Evolutionary conservation across 2,329 filamentous ascomycete species (phyloP).

Genomic region (Talaromyces sp.): DNA sequence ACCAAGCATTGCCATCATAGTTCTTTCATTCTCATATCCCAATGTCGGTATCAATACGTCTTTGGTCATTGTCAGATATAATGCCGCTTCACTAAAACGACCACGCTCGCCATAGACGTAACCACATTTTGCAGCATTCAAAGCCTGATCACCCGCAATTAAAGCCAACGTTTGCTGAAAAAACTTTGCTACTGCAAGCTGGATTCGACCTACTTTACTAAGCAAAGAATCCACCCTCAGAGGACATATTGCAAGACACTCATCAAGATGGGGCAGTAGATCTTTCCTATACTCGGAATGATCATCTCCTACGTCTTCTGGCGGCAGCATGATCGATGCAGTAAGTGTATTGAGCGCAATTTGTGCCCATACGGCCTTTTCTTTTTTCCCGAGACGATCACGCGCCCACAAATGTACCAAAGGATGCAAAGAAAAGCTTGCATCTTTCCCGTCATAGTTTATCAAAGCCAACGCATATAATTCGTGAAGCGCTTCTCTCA

Average conservation of each 20-base stretch:
- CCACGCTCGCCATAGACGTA: constrained; percentile 23
- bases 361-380: constrained; percentile 20
- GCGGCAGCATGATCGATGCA: constrained; percentile 18
- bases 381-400: constrained; percentile 24
- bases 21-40: constrained; percentile 18
- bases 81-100: constrained; percentile 20
- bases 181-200: constrained; percentile 12
- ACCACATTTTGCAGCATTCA: constrained; percentile 24
- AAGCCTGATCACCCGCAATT: constrained; percentile 14
- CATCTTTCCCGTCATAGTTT: constrained; percentile 23
- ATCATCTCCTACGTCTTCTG: constrained; percentile 17
- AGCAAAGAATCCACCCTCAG: constrained; percentile 6
- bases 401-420: constrained; percentile 33
- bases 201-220: constrained; percentile 10
- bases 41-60: constrained; percentile 16
- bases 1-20: constrained; percentile 15
- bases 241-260: constrained; percentile 18
- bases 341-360: constrained; percentile 20
- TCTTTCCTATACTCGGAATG: constrained; percentile 23
- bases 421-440: constrained; percentile 30
- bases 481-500: constrained; percentile 20
- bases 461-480: constrained; percentile 21
- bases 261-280: constrained; percentile 25
- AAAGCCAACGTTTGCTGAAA: constrained; percentile 16
- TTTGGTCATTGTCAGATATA: constrained; percentile 21